A percentile compares a stretch with the other conserved stretches of the same genome.
These are phyloP conservation scores for Leccinum pachyderme DNA, from an alignment of 1,284 basidiomycete species.

Conservation along the genomic window DNA sequence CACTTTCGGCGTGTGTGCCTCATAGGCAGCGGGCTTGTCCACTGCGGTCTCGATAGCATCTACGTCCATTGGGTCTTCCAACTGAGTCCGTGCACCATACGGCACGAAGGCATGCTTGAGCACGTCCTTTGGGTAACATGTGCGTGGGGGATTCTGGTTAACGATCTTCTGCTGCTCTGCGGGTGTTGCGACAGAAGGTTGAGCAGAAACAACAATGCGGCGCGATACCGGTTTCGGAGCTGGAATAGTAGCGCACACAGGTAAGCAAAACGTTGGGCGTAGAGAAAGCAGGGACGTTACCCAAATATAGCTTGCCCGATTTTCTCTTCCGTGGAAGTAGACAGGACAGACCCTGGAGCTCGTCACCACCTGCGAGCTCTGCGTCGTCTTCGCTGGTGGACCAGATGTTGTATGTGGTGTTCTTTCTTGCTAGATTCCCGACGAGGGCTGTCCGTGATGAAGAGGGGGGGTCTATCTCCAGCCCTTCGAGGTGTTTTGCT, in stretches of 20 bases:
- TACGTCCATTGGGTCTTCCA: conserved; percentile 17
- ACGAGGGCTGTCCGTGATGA: conserved; percentile 38
- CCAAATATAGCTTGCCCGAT: conserved; percentile 55
- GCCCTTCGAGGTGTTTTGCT: conserved; percentile 54
- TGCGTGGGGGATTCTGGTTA: conserved; percentile 54
- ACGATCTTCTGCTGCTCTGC: conserved; percentile 27
- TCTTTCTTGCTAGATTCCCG: conserved; percentile 52
- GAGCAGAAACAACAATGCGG: conserved; percentile 56
- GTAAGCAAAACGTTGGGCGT: not conserved
- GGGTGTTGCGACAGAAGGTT: conserved; percentile 40
- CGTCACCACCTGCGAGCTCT: conserved; percentile 53
- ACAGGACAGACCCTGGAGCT: conserved; percentile 56
- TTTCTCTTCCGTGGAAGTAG: conserved; percentile 62
- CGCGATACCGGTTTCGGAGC: conserved; percentile 58
- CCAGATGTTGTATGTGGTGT: conserved; percentile 61
- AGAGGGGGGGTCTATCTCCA: conserved; percentile 45
- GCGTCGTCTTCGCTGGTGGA: conserved; percentile 46
- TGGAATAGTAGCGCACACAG: conserved; percentile 20
- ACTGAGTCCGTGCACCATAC: conserved; percentile 45
- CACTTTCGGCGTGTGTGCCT: not conserved
- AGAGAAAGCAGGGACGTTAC: conserved; percentile 33
- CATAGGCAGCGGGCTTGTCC: not conserved
- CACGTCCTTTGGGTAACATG: conserved; percentile 54
- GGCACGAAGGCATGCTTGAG: conserved; percentile 66
- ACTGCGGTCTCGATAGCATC: conserved; percentile 17